Evolutionary conservation across 1,284 basidiomycete genomes (phyloP), one percentile per base, ranked within the genome.

Genomic region (Inonotus obliquus): DNA sequence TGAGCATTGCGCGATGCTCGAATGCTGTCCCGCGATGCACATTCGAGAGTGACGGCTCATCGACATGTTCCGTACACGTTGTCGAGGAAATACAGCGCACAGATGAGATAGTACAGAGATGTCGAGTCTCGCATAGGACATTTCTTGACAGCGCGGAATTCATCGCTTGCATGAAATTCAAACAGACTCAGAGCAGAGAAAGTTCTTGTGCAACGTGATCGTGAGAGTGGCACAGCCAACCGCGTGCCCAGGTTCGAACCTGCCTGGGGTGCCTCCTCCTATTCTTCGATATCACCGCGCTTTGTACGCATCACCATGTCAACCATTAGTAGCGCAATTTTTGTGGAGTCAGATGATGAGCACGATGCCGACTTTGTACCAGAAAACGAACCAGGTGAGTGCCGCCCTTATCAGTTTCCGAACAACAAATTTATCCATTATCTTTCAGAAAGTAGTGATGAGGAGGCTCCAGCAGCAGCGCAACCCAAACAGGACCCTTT

Each of bases 1-100:
- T 70, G 5, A 72, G 70, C 23, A 86, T 78, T 0, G 88, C 85
- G 10, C 87, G 84, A 19, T 82, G 71, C 71, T 97, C 94, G 69
- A 94, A 97, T 0, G 84, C 84, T 0, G 76, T 80, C 10, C 94
- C 94, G 44, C 87, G 77, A 47, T 82, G 80, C 4, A 83, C 78
- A 0, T 80, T 59, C 23, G 61, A 63, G 3, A 56, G 55, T 37
- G 27, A 23, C 14, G 10, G 13, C 7, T 38, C 41, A 35, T 44
- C 29, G 27, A 19, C 23, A 19, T 27, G 19, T 10, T 2, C 13
- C 4, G 25, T 56, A 13, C 38, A 39, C n/a, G 54, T 23, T 19
- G 23, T 32, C 47, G 29, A 44, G 32, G 55, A 29, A 21, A 47
- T n/a, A 4, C 5, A 5, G 11, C 51, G 51, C 32, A 11, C 27